Base-by-base conservation (phyloP, 2,329 filamentous ascomycete genomes). In the Curvularia eragrostidis region DNA sequence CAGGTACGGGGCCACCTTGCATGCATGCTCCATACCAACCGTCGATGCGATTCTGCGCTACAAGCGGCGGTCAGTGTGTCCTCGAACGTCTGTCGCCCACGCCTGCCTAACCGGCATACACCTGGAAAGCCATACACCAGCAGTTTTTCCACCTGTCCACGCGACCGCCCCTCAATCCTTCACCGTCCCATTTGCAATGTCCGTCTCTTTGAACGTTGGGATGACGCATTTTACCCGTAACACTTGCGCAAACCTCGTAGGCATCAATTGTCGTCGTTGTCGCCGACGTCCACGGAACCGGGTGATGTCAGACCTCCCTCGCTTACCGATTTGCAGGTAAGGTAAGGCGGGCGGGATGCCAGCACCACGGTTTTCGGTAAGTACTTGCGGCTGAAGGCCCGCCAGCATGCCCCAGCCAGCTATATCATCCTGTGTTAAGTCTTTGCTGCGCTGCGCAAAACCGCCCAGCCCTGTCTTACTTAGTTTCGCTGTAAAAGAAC, bases 341-440 rank as follows among this genome's bases (percentile, higher is more conserved):
- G 53, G 28, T n/a, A n/a, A n/a, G n/a, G n/a, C n/a, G 28, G 12
- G 48, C 19, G 21, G 52, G 62, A 48, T 54, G 51, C 50, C 52
- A 52, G 52, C 51, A 52, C 54, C 46, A 38, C 43, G 58, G 54
- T 38, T 49, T 49, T 59, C 63, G 52, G 57, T 52, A 64, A 15
- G n/a, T n/a, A n/a, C 18, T 51, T 42, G 36, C 28, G 30, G 34
- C 34, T 36, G 15, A 36, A 18, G 15, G 13, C 34, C 41, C 56
- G 19, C 34, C 34, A 34, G 12, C 13, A 34, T 34, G 15, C 34
- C 57, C 51, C 46, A 56, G 62, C 51, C 46, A 56, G 62, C 34
- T 54, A 61, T 66, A 66, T 58, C 3, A 24, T 42, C 32, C n/a
- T 28, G 39, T 63, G 10, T 61, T 59, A 64, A 63, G 55, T 36